These are phyloP conservation scores for Macrotyloma uniflorum DNA, from an alignment of 306 rosid species.

Conservation along the genomic window DNA sequence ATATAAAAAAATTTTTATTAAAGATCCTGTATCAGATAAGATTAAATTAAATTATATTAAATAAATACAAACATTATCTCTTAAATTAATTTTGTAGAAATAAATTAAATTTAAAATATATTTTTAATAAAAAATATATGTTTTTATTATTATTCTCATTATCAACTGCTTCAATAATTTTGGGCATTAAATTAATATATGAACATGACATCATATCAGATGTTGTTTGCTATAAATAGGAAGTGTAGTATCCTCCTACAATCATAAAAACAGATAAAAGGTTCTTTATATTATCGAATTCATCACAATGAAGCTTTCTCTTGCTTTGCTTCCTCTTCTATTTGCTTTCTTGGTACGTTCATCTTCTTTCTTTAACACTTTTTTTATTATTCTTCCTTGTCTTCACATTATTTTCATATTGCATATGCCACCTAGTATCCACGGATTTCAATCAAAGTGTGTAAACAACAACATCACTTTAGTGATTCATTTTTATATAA, in stretches of 20 bases:
- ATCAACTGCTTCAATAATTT: background rate
- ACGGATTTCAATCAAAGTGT: no score
- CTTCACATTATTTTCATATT: background rate
- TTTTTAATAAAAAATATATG: no score
- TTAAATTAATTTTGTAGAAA: no score
- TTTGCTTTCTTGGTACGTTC: conserved; percentile 38
- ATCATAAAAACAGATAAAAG: background rate
- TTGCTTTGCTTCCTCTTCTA: conserved; percentile 29
- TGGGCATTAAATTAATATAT: background rate
- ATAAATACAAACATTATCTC: no score
- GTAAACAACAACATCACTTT: no score
- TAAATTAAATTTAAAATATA: no score
- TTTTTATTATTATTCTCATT: no score
- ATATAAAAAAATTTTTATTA: no score
- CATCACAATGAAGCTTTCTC: conserved; percentile 33
- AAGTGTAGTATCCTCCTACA: background rate
- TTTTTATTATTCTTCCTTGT: background rate
- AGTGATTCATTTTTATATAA: no score
- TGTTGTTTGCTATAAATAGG: conserved; percentile 22
- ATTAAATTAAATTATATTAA: no score
- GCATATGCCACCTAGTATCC: background rate
- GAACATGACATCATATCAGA: background rate
- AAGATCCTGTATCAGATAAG: no score
- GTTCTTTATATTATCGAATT: background rate
- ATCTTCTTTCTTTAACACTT: background rate